Conservation (phyloP, 1,284 basidiomycete genomes). For the Meripilus lineatus region DNA sequence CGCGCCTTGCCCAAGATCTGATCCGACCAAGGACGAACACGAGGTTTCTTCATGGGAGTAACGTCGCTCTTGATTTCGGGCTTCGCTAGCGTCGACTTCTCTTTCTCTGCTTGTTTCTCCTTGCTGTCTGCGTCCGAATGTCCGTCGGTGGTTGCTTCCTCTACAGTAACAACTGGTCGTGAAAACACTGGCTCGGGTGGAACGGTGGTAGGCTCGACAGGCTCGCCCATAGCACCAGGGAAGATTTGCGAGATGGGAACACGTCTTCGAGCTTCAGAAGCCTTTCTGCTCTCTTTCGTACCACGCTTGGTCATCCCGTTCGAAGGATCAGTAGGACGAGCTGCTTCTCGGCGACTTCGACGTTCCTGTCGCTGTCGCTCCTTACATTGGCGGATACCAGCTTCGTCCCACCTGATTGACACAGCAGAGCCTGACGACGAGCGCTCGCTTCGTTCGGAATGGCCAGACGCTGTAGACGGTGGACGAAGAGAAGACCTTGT, state of each 20-base stretch:
- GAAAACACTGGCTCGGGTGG: constrained; percentile 9
- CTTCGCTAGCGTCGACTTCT: constrained; percentile 22
- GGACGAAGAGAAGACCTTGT: constrained; percentile 54
- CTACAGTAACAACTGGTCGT: constrained; percentile 41
- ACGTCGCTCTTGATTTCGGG: constrained; percentile 13
- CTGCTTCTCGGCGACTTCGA: constrained; percentile 18
- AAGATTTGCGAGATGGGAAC: constrained; percentile 30
- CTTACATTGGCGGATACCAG: constrained; percentile 47
- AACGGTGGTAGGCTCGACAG: constrained; percentile 11
- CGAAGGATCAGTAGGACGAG: no score
- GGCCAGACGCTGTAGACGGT: constrained; percentile 46
- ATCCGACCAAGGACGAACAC: constrained; percentile 60
- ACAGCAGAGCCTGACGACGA: constrained; percentile 46
- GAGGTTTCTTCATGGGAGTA: constrained; percentile 49
- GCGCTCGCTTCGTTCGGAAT: constrained; percentile 25
- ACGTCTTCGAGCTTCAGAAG: constrained; percentile 25
- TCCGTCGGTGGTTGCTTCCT: constrained; percentile 49
- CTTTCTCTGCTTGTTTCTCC: neutral
- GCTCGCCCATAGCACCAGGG: constrained; percentile 18
- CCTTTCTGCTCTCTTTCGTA: constrained; percentile 21
- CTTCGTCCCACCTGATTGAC: constrained; percentile 63
- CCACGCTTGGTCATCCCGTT: no score
- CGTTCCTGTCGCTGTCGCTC: constrained; percentile 47
- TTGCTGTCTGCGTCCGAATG: constrained; percentile 26
- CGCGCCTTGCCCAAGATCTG: constrained; percentile 47